phyloP scores from a whole-genome alignment of 192 early-diverging fungal species.

The Umbelopsis sp. region DNA sequence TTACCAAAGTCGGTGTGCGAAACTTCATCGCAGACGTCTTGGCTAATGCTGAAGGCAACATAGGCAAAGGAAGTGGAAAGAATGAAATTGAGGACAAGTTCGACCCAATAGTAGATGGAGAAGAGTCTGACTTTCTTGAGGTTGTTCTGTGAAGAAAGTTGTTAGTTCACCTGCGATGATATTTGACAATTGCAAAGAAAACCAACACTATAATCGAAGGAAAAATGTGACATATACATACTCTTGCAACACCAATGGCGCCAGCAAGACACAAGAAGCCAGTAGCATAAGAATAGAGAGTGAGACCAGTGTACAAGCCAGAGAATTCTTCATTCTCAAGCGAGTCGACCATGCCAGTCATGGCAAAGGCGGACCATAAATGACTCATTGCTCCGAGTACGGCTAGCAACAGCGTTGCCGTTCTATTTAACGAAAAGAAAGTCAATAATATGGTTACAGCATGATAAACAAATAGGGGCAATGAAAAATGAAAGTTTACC shows the following conservation, averaged over 20 bases:
- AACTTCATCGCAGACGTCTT: slow-evolving; percentile 30
- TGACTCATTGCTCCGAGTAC: slow-evolving; percentile 29
- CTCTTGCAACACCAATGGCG: slow-evolving; percentile 29
- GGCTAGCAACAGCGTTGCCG: slow-evolving; percentile 32
- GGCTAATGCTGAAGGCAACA: slow-evolving; percentile 25
- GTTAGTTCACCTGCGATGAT: neutral
- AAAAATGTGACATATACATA: neutral
- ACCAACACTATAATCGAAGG: neutral
- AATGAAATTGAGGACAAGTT: slow-evolving; percentile 27
- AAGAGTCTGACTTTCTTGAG: slow-evolving; percentile 28
- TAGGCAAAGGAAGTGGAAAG: slow-evolving; percentile 30
- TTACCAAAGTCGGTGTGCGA: slow-evolving; percentile 20
- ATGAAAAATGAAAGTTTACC: slow-evolving; percentile 16
- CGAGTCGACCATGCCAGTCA: slow-evolving; percentile 21
- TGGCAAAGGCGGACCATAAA: slow-evolving; percentile 26
- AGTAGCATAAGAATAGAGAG: slow-evolving; percentile 30
- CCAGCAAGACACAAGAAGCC: slow-evolving; percentile 33
- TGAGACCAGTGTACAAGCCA: slow-evolving; percentile 24
- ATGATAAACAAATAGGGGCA: neutral
- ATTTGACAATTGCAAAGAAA: neutral
- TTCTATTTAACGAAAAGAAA: slow-evolving; percentile 15
- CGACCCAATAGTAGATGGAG: slow-evolving; percentile 30
- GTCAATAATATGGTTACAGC: neutral
- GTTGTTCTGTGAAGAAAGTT: slow-evolving; percentile 20
- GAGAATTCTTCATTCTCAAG: slow-evolving; percentile 22